Base-by-base conservation (phyloP, 2,329 filamentous ascomycete genomes). In the Cladosporium halotolerans region DNA sequence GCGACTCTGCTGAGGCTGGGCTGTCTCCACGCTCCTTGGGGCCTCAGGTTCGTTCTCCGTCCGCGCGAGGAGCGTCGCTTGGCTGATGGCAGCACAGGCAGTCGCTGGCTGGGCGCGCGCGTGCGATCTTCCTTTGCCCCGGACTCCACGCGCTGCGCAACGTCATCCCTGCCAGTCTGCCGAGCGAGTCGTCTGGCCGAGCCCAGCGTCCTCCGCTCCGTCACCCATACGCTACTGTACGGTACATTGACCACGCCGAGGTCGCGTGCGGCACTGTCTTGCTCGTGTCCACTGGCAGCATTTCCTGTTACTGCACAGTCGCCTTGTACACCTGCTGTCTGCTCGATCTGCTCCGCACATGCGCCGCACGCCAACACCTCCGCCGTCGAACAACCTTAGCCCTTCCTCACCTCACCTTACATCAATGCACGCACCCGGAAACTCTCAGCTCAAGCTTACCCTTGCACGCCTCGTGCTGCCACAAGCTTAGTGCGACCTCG, bases 101-200 rank as follows among this genome's bases (percentile, higher is more conserved):
- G 7, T 23, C 3, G 11, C 32, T 48, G 7, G 34, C 10, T 36
- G 34, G 34, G 36, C n/a, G 36, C 36, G 36, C n/a, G 36, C n/a
- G 19, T 16, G 23, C 14, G 14, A 28, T 38, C 32, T 53, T 59
- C 53, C 58, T 50, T 54, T 58, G 51, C 57, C 57, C 55, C 56
- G 49, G 57, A 36, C 32, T 44, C 52, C 34, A 53, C 44, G 28
- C 14, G 18, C 18, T 34, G 42, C 28, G 14, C 16, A 49, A 47
- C 45, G 52, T 50, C 52, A 54, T 50, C 45, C 32, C 45, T 48
- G 23, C 39, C n/a, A 16, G 48, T 33, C 16, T 44, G 48, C 48
- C 48, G 48, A 44, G 48, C 44, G 19, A 14, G 16, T 52, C 13
- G 43, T 39, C 36, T 39, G 45, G 45, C 14, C 32, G 7, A 6